Percentiles rank a stretch among this genome's conserved stretches.
Evolutionary conservation across 1,284 basidiomycete species (phyloP).

Genomic region (Ganoderma sinense): DNA sequence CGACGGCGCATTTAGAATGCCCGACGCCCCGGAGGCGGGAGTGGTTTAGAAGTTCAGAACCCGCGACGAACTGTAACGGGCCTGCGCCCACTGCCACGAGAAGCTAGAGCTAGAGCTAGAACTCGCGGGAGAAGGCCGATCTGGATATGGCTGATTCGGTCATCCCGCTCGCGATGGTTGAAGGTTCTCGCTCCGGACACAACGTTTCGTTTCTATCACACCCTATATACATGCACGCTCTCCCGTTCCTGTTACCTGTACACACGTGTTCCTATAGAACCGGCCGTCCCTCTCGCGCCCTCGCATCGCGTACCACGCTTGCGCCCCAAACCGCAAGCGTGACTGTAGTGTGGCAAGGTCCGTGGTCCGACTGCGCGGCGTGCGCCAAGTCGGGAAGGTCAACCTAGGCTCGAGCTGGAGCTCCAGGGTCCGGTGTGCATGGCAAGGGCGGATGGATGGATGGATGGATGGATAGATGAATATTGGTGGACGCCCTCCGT

Average conservation of each 20-base stretch:
- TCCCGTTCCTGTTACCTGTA: neutral
- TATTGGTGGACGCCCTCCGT: neutral
- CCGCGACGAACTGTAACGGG: neutral
- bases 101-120: neutral
- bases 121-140: constrained; percentile 1
- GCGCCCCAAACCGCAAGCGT: neutral
- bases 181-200: neutral
- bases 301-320: neutral
- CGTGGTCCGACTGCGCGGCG: neutral
- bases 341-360: neutral
- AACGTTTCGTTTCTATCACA: neutral
- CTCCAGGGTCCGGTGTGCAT: neutral
- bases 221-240: neutral
- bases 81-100: neutral
- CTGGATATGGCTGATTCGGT: neutral
- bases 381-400: neutral
- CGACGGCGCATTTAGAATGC: neutral
- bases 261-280: neutral
- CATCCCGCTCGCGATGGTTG: neutral
- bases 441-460: neutral
- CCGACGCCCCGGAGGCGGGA: neutral
- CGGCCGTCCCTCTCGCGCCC: neutral
- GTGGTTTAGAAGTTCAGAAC: neutral
- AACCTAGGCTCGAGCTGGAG: no score
- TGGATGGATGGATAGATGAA: neutral